Evolutionary conservation across 2,329 filamentous ascomycete genomes (phyloP).

Genomic region (Fusarium camptoceras): DNA sequence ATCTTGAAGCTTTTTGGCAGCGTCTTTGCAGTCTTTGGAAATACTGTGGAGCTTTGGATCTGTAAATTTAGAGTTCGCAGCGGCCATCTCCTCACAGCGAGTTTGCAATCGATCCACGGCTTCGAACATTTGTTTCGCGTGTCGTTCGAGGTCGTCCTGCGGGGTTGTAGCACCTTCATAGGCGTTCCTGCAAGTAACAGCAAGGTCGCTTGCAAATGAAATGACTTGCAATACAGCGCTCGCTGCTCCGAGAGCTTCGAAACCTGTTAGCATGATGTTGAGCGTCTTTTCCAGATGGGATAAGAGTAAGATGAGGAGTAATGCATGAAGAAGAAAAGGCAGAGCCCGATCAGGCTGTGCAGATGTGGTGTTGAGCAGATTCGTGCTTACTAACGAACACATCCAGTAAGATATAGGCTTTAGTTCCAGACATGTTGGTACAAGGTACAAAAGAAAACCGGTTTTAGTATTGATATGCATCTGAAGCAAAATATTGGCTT

Average conservation of each 20-base stretch:
- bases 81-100: not conserved
- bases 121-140: not conserved
- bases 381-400: not conserved
- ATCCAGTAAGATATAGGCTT: too few relatives aligned
- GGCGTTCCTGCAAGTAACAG: not conserved
- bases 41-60: slow-evolving; percentile 1
- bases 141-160: not conserved
- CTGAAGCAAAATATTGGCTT: too few relatives aligned
- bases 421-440: too few relatives aligned
- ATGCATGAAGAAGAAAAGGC: not conserved
- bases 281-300: fast-evolving
- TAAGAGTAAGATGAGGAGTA: not conserved
- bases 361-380: not conserved
- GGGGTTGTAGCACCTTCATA: slow-evolving; percentile 10
- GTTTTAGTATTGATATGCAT: too few relatives aligned
- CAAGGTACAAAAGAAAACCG: too few relatives aligned
- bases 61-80: fast-evolving
- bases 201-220: slow-evolving; percentile 1
- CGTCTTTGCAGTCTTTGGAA: not conserved
- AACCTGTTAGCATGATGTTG: not conserved
- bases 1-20: fast-evolving
- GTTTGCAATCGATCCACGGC: not conserved
- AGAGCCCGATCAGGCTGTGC: slow-evolving; percentile 4
- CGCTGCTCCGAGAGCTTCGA: slow-evolving; percentile 24
- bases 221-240: slow-evolving; percentile 32